Base-by-base conservation (phyloP, 228 moss, liverwort and hornwort species). In the Sphagnum fallax region DNA sequence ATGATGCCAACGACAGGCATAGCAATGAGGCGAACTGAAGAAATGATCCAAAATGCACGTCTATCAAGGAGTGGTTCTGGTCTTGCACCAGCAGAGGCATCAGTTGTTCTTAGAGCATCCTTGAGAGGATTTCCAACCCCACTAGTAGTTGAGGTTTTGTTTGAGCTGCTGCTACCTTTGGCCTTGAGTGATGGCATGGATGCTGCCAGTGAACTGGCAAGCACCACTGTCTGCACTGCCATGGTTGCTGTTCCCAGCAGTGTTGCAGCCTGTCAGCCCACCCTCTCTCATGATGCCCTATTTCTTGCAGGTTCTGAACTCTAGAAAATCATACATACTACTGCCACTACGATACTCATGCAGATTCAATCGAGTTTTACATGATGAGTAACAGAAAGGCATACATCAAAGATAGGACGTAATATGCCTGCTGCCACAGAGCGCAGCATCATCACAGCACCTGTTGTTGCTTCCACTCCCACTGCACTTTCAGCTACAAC, bases 1-100 rank as follows among this genome's bases (percentile, higher is more conserved):
- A 86, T 63, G 73, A 90, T 77, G 53, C 86, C 81, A 61, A 86
- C 60, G 11, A 84, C 16, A 52, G 94, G 94, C 87, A 94, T 79
- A 49, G 65, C 66, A 32, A 94, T 72, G 52, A 94, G 84, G 72
- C 94, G 91, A 70, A 94, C 73, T 47, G 80, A 48, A 71, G 88
- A 86, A 69, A 94, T 94, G 61, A 91, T 76, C 94, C 94, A 94
- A 72, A 94, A 94, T 16, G 91, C 90, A 82, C 83, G 84, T 69
- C 50, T 70, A 71, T 94, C 94, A 14, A 94, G 83, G 72, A 86
- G 59, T 51, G 74, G 55, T 77, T 87, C 85, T 57, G 67, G 66
- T 15, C 60, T 80, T 53, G 65, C 32, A 62, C 65, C 61, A 70
- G 10, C 65, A 11, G 65, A 65, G 60, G 67, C 61, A 70, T 11